These are phyloP conservation scores for Podaxis pistillaris DNA, from an alignment of 768 basidiomycete species.

Conservation along the genomic window DNA sequence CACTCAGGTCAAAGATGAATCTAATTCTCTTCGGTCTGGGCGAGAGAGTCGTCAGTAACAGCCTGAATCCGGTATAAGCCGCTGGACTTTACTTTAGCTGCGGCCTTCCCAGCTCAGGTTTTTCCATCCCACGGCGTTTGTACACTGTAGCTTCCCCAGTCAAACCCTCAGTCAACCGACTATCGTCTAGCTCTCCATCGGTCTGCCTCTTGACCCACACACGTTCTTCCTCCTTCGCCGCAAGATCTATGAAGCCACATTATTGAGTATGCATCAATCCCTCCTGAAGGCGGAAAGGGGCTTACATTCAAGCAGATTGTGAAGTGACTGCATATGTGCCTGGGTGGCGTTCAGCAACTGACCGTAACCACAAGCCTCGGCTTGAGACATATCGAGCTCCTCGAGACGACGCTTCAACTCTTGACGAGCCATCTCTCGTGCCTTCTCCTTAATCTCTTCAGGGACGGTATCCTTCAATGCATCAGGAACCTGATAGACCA, in stretches of 20 bases:
- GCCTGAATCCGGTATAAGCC: background rate
- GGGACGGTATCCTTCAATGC: conserved; percentile 57
- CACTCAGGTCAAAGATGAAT: conserved; percentile 69
- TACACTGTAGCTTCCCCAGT: conserved; percentile 71
- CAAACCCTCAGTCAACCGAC: conserved; percentile 61
- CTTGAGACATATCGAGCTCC: conserved; percentile 57
- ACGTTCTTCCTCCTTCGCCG: conserved; percentile 67
- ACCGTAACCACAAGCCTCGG: conserved; percentile 58
- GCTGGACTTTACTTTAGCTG: conserved; percentile 55
- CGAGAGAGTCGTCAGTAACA: background rate
- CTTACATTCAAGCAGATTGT: conserved; percentile 63
- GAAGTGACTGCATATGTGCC: conserved; percentile 57
- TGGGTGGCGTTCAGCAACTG: conserved; percentile 51
- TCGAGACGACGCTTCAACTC: conserved; percentile 60
- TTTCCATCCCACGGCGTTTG: conserved; percentile 68
- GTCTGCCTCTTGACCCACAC: conserved; percentile 73
- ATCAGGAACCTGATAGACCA: conserved; percentile 10
- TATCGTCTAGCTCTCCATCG: conserved; percentile 70
- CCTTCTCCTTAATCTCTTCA: conserved; percentile 59
- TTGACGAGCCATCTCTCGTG: conserved; percentile 64
- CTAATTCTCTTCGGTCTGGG: conserved; percentile 63
- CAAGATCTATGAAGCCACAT: conserved; percentile 42
- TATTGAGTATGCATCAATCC: background rate
- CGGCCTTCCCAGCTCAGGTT: conserved; percentile 64
- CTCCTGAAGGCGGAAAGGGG: background rate